A percentile compares a stretch with the other conserved stretches of the same genome.
Evolutionary conservation across 116 monocot species (phyloP).

Genomic region (Dioscorea cayenensis): DNA sequence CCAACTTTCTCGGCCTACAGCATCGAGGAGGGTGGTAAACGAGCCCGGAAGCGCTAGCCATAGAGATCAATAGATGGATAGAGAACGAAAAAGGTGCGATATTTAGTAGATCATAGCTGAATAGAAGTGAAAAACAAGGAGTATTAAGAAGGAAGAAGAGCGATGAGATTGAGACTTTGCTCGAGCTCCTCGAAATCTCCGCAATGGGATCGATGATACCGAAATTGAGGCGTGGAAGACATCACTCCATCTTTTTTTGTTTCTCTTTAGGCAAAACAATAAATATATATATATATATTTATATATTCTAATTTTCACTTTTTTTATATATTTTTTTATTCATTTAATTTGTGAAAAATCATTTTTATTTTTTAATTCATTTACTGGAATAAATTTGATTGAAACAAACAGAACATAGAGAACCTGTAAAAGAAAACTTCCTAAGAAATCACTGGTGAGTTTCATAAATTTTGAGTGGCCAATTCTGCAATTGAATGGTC

Average conservation of each 20-base stretch:
- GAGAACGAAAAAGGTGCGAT: neutral
- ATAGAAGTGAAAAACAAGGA: neutral
- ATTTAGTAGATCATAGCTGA: neutral
- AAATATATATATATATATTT: too few relatives aligned
- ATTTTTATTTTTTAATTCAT: too few relatives aligned
- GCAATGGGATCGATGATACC: neutral
- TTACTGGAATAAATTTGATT: too few relatives aligned
- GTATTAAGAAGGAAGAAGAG: neutral
- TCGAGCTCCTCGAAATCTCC: neutral
- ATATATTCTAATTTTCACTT: too few relatives aligned
- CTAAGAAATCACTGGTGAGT: too few relatives aligned
- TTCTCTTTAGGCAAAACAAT: too few relatives aligned
- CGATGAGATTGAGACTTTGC: neutral
- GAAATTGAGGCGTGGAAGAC: neutral
- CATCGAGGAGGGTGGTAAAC: slow-evolving; percentile 14
- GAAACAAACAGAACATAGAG: too few relatives aligned
- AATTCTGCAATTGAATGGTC: too few relatives aligned
- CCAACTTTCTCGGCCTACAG: slow-evolving; percentile 13
- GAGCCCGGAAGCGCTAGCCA: slow-evolving; percentile 38
- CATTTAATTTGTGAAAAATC: too few relatives aligned
- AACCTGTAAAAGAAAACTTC: too few relatives aligned
- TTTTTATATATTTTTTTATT: too few relatives aligned
- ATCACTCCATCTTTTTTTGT: neutral
- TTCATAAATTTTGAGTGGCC: too few relatives aligned
- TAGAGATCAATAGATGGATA: neutral